phyloP scores from a whole-genome alignment of 768 basidiomycete species.

The Chalciporus sphaerocephalus region DNA sequence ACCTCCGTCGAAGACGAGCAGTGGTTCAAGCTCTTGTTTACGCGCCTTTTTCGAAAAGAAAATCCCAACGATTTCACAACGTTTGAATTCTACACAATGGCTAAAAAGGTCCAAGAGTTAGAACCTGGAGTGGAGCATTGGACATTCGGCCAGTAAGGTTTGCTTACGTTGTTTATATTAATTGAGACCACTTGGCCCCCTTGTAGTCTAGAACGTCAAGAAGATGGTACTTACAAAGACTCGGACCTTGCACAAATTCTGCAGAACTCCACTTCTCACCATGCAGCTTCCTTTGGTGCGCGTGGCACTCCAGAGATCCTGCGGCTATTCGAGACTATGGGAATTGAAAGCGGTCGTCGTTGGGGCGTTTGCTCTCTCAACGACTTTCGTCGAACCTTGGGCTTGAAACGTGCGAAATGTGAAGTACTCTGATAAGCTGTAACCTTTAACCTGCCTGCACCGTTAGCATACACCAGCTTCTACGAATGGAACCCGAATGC shows the following conservation, averaged over 20 bases:
- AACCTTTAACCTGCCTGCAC: not conserved
- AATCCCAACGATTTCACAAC: conserved; percentile 42
- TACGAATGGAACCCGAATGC: conserved; percentile 77
- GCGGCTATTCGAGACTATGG: conserved; percentile 79
- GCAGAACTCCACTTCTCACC: conserved; percentile 64
- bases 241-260: conserved; percentile 63
- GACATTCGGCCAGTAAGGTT: conserved; percentile 58
- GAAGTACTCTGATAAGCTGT: too few species aligned
- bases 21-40: conserved; percentile 57
- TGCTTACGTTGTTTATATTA: not conserved
- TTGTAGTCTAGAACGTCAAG: conserved; percentile 55
- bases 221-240: conserved; percentile 58
- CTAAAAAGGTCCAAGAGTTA: conserved; percentile 33
- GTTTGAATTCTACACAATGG: conserved; percentile 49
- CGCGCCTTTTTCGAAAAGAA: conserved; percentile 50
- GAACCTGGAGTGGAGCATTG: conserved; percentile 54
- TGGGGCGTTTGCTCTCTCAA: conserved; percentile 89
- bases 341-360: conserved; percentile 66
- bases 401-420: conserved; percentile 57
- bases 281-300: conserved; percentile 72
- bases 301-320: conserved; percentile 69
- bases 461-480: conserved; percentile 62
- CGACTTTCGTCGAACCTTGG: conserved; percentile 79
- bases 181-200: not conserved
- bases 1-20: conserved; percentile 67